Evolutionary conservation across 345 rosid genomes (phyloP), one percentile per base, ranked within the genome.

Genomic region (Populus tremula): DNA sequence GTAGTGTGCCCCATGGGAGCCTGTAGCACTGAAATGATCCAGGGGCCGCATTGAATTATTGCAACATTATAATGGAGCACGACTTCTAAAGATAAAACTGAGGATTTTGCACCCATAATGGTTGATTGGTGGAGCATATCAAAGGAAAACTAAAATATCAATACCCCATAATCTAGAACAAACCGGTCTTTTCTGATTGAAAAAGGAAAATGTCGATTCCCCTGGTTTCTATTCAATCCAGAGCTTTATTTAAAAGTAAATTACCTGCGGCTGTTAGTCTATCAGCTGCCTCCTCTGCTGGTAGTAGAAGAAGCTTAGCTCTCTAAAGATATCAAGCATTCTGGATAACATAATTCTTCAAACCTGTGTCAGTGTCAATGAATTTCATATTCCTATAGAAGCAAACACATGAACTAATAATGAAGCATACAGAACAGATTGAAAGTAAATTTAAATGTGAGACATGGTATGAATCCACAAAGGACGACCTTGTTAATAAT

Each of bases 341-440:
- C 17, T 63, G 68, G 54, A 50, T 69, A 64, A 33, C 72, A 1
- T 53, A 16, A 47, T 38, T 31, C 73, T 29, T 67, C 8, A 53
- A 70, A 61, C 54, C 83, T 74, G 71, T 13, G 74, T 73, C 67
- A 70, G 38, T 10, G 53, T 16, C n/a, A 3, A 8, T 27, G 39
- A 73, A 63, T 56, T 8, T 56, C 27, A 56, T 56, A 70, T 73
- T 69, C 29, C 13, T 45, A 29, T 16, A 45, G 54, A 2, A 21
- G 27, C 29, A 21, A 53, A 77, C 45, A 18, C 45, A 8, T 18
- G 43, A 66, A 35, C 69, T 17, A 39, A 17, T 66, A 35, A 20
- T 67, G 14, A 29, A 23, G 1, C 47, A 56, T 25, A 45, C 65
- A 64, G 47, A 41, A 56, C 73, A 41, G 43, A 39, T 8, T 39